phyloP scores from a whole-genome alignment of 306 rosid genomes.

The Luffa acutangula region DNA sequence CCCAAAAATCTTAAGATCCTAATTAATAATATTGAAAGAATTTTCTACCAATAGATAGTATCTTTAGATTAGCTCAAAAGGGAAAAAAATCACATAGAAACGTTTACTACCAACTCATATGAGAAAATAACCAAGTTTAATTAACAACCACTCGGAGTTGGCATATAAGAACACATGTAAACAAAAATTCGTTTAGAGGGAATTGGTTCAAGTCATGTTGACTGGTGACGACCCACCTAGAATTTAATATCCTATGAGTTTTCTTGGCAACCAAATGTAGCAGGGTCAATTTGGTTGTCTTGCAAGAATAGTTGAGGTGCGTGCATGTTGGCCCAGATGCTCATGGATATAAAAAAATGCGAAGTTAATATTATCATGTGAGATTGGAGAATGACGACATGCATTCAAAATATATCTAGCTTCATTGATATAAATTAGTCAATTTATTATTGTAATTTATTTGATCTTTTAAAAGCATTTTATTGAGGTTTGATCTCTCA shows the following conservation, averaged over 20 bases:
- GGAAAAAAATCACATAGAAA: neutral
- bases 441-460: too few relatives aligned
- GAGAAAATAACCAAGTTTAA: neutral
- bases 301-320: neutral
- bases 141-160: too few relatives aligned
- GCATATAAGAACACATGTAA: too few relatives aligned
- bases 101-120: neutral
- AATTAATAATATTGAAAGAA: neutral
- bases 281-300: neutral
- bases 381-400: neutral
- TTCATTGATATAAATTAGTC: neutral
- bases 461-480: neutral
- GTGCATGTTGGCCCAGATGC: neutral
- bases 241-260: too few relatives aligned
- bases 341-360: neutral
- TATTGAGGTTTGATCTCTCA: neutral
- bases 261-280: neutral
- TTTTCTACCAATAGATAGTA: neutral
- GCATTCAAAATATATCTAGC: neutral
- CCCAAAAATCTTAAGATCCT: neutral
- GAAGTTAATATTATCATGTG: neutral
- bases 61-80: neutral
- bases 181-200: too few relatives aligned
- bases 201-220: too few relatives aligned
- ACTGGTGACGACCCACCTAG: too few relatives aligned